Evolutionary conservation across 352 stramenopile species (phyloP).

Genomic region (Thraustotheca clavata): DNA sequence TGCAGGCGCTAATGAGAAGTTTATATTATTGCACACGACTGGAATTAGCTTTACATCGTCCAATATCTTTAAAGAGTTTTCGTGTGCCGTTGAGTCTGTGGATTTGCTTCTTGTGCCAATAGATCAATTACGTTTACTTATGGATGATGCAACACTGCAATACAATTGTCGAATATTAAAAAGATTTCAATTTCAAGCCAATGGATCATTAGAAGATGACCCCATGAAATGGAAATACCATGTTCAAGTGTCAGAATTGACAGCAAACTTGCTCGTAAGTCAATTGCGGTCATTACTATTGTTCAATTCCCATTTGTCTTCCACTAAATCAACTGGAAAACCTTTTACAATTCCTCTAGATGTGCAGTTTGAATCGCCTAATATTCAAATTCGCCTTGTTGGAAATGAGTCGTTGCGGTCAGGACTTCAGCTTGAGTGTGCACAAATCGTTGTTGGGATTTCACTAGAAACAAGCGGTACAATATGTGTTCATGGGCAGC

Average conservation of each 20-base stretch:
- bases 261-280: background rate
- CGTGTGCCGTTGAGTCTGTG: background rate
- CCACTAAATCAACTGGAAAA: background rate
- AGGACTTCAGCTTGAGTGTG: background rate
- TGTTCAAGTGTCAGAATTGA: background rate
- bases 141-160: conserved; percentile 1
- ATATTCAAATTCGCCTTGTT: background rate
- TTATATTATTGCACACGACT: conserved; percentile 7
- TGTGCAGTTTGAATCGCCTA: background rate
- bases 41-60: background rate
- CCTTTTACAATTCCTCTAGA: background rate
- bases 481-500: background rate
- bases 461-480: background rate
- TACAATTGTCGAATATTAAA: conserved; percentile 8
- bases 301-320: background rate
- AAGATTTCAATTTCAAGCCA: background rate
- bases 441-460: background rate
- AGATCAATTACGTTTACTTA: background rate
- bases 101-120: background rate
- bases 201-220: background rate
- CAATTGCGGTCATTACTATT: background rate
- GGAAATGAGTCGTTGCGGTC: background rate
- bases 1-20: background rate
- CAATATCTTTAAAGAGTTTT: background rate
- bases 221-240: background rate